Base-by-base conservation (phyloP, 2,329 filamentous ascomycete genomes). In the Paracoccidioides brasiliensis region DNA sequence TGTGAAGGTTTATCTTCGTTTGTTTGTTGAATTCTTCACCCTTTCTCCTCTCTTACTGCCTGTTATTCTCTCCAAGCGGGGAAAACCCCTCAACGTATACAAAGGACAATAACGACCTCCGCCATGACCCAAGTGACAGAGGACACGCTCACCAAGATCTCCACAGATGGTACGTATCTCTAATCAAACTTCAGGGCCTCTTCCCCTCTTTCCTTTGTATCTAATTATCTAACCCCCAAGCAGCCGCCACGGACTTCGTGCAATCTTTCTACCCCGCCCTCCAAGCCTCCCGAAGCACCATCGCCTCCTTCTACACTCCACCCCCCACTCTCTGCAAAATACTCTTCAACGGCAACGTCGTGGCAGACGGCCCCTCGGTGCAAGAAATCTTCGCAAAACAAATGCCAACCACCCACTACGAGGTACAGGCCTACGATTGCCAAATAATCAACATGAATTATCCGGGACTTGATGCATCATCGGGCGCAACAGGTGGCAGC, bases 181-280 rank as follows among this genome's bases (percentile, higher is more conserved):
- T 33, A 6, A 28, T 41, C 8, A 22, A 30, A 32, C 22, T 22
- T 22, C 22, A 22, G 22, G 22, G 2, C 22, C 22, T 22, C 22
- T 22, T 22, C 22, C 22, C 22, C 22, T 22, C 22, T 22, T 22
- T 22, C 22, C 22, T 22, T 22, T 22, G 22, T 15, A 37, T 5
- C 15, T 45, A 51, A 5, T 5, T 45, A 40, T 15, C 46, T 8
- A 43, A 15, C 46, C 56, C 22, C 41, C 46, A 38, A 53, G 33
- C 62, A 87, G 88, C 84, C 57, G 85, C 88, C 54, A 80, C 85
- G 62, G 75, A 72, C 54, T 91, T 95, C 64, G 77, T 85, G 61
- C 81, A 84, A 58, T 76, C 79, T 59, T 95, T 86, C 75, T 95
- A 95, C 73, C 76, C 78, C 33, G 79, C 85, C n/a, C 75, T 94